A percentile compares a stretch with the other conserved stretches of the same genome.
These are phyloP conservation scores for Xerocomellus amylosporus DNA, from an alignment of 768 basidiomycete genomes.

Conservation along the genomic window DNA sequence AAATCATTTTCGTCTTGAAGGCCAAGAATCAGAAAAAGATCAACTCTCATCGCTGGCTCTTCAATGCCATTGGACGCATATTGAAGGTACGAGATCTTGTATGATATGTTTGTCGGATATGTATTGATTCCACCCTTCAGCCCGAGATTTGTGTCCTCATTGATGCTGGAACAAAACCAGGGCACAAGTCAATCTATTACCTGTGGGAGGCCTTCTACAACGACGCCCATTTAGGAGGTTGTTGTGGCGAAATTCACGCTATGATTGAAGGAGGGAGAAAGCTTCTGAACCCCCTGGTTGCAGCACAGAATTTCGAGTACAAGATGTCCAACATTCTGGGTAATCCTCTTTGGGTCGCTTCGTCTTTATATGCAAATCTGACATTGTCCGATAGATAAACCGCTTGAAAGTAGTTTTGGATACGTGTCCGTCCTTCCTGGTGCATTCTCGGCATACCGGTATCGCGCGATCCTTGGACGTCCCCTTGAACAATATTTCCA, in stretches of 20 bases:
- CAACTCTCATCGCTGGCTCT: constrained; percentile 93
- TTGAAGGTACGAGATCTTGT: constrained; percentile 51
- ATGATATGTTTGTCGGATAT: neutral
- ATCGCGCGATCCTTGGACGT: constrained; percentile 83
- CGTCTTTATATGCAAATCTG: constrained; percentile 2
- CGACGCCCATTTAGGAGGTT: constrained; percentile 74
- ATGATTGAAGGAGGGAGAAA: constrained; percentile 94
- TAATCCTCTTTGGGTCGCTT: constrained; percentile 25
- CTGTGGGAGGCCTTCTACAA: constrained; percentile 93
- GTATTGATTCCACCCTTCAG: constrained; percentile 36
- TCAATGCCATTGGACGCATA: constrained; percentile 87
- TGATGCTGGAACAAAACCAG: constrained; percentile 96
- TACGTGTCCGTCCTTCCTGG: constrained; percentile 95
- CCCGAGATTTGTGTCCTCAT: constrained; percentile 91
- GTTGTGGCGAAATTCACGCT: constrained; percentile 94
- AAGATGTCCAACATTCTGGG: constrained; percentile 98
- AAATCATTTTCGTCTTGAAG: constrained; percentile 88
- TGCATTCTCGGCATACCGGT: constrained; percentile 97
- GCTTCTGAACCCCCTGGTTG: constrained; percentile 86
- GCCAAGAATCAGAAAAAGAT: constrained; percentile 96
- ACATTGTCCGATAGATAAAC: constrained; percentile 61
- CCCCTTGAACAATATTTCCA: constrained; percentile 86
- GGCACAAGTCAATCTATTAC: constrained; percentile 93
- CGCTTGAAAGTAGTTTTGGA: constrained; percentile 92
- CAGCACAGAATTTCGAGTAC: constrained; percentile 97